Conservation (phyloP, 495 filamentous ascomycete species). For the Aspergillus campestris region DNA sequence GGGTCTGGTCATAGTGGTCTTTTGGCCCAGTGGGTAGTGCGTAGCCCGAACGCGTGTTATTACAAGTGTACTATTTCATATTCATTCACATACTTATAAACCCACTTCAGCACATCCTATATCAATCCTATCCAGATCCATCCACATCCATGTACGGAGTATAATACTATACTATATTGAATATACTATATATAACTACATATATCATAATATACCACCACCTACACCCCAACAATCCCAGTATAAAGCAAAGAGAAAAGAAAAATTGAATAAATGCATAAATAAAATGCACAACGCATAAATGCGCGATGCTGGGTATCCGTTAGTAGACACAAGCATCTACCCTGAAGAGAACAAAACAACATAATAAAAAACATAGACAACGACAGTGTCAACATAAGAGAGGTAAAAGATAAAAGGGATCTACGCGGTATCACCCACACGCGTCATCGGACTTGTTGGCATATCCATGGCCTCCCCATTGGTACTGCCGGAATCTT, state of each 20-base stretch:
- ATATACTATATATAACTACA: too few species aligned
- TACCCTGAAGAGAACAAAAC: background rate
- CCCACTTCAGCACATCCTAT: too few species aligned
- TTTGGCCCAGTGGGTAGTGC: too few species aligned
- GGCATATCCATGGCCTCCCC: too few species aligned
- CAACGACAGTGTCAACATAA: background rate
- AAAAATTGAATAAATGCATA: background rate
- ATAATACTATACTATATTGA: background rate
- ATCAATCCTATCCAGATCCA: background rate
- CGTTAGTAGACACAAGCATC: constrained; percentile 23
- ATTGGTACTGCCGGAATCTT: too few species aligned
- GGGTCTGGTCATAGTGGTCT: too few species aligned
- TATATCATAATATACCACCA: background rate
- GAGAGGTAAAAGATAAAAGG: background rate
- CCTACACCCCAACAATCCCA: background rate
- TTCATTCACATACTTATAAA: background rate
- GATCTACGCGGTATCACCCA: too few species aligned
- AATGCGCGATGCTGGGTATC: constrained; percentile 30
- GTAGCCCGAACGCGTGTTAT: too few species aligned
- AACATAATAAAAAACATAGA: background rate
- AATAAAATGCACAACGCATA: background rate
- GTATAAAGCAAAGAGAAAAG: background rate
- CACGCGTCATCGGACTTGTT: too few species aligned
- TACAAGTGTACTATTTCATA: background rate
- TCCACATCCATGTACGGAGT: background rate